A percentile compares a stretch with the other conserved stretches of the same genome.
These are phyloP conservation scores for Pythium brachiatum DNA, from an alignment of 352 stramenopile genomes.

Conservation along the genomic window DNA sequence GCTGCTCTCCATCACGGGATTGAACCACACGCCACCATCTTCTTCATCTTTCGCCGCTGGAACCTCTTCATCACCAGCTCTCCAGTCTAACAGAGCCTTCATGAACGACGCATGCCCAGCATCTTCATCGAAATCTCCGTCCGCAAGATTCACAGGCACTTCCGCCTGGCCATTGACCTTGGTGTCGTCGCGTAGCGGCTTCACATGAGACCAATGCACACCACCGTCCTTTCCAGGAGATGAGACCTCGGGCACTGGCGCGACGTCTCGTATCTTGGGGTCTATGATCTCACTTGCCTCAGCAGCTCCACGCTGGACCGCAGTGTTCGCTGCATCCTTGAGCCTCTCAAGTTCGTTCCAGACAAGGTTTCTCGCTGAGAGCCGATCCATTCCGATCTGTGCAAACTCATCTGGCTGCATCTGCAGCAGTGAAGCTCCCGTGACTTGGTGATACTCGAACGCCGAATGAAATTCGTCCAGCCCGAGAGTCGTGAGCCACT, in stretches of 20 bases:
- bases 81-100: slow-evolving; percentile 78
- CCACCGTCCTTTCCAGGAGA: slow-evolving; percentile 24
- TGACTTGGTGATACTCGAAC: slow-evolving; percentile 84
- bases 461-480: slow-evolving; percentile 62
- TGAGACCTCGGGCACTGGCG: slow-evolving; percentile 24
- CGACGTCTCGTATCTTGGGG: slow-evolving; percentile 45
- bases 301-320: not conserved
- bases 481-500: slow-evolving; percentile 57
- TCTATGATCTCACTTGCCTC: slow-evolving; percentile 54
- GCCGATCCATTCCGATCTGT: slow-evolving; percentile 49
- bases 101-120: slow-evolving; percentile 72
- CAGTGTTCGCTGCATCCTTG: slow-evolving; percentile 8
- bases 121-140: slow-evolving; percentile 77
- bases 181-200: slow-evolving; percentile 44
- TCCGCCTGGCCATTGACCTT: slow-evolving; percentile 21
- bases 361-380: slow-evolving; percentile 61
- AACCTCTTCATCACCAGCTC: slow-evolving; percentile 35
- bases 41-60: slow-evolving; percentile 21
- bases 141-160: slow-evolving; percentile 67
- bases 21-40: slow-evolving; percentile 58
- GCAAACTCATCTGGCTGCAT: slow-evolving; percentile 46
- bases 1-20: slow-evolving; percentile 28
- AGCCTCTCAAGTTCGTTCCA: slow-evolving; percentile 55
- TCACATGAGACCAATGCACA: slow-evolving; percentile 72
- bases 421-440: slow-evolving; percentile 40